Base-by-base conservation (phyloP, 1,139 yeast genomes). In the Nematodospora anomalae region DNA sequence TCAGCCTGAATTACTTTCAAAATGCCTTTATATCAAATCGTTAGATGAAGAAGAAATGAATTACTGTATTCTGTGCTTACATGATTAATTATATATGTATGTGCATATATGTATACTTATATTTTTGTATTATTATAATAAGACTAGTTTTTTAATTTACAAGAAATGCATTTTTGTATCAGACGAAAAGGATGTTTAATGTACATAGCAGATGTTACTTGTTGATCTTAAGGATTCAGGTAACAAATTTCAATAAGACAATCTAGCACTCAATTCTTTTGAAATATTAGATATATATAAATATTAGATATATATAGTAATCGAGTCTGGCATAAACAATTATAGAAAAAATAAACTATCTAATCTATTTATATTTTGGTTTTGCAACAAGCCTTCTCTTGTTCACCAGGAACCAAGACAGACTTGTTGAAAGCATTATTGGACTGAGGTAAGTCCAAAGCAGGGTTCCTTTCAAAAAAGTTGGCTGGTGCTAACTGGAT, bases 401-500 rank as follows among this genome's bases (percentile, higher is more conserved):
- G 57, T 28, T 46, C 50, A 24, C 53, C 53, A 20, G 53, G 44
- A 31, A 50, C 54, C 48, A 65, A 62, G 25, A 66, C 69, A n/a
- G 90, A 82, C 63, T 85, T 79, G 74, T 86, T 87, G 67, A 85
- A 81, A 24, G 60, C 52, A 60, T 86, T 84, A 53, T 64, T 75
- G 12, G 94, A 78, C 55, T 81, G 81, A 33, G 95, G 95, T 35
- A 87, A 70, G 55, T 85, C 94, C 58, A 87, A 70, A 27, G 90
- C 90, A 18, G 96, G 96, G 62, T 86, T 86, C 58, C 67, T 79
- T 50, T 80, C 80, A 60, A 85, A 87, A 78, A 87, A 87, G 45
- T 87, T 87, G 53, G 74, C 67, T 36, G 96, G 96, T 36, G 75
- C 72, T 45, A 87, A 71, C 44, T 79, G 74, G 50, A 86, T 80